These are phyloP conservation scores for Beauveria pseudobassiana DNA, from an alignment of 2,329 filamentous ascomycete species.

Conservation along the genomic window DNA sequence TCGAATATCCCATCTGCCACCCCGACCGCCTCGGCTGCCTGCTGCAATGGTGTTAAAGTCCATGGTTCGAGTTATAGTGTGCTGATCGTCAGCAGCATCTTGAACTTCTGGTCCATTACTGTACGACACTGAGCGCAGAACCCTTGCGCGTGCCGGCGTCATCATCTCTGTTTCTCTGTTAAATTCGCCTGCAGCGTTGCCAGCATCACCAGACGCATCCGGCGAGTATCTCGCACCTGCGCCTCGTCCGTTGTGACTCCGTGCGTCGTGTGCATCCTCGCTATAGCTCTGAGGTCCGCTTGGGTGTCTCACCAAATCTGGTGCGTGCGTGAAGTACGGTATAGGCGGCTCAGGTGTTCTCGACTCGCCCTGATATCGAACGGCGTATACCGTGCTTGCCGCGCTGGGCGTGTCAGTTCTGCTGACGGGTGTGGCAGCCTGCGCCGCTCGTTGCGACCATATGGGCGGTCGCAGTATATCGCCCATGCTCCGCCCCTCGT, in stretches of 20 bases:
- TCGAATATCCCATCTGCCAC: constrained; percentile 46
- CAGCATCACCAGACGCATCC: neutral
- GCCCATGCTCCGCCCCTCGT: constrained; percentile 22
- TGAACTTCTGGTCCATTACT: neutral
- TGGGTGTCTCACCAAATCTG: neutral
- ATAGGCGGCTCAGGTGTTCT: constrained; percentile 37
- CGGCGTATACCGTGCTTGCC: constrained; percentile 56
- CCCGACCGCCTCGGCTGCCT: neutral
- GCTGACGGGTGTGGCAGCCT: constrained; percentile 50
- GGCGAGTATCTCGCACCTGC: neutral
- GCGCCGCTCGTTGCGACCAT: constrained; percentile 49
- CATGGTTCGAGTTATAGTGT: neutral
- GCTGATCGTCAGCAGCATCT: neutral
- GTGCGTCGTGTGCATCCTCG: neutral
- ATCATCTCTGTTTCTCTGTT: neutral
- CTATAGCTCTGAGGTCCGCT: constrained; percentile 9
- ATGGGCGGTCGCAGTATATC: constrained; percentile 40
- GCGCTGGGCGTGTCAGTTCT: constrained; percentile 56
- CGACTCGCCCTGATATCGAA: constrained; percentile 52
- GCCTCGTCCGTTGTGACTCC: neutral
- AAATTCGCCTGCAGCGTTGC: neutral
- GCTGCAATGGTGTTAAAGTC: neutral
- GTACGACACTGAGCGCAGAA: constrained; percentile 9
- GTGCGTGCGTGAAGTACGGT: neutral
- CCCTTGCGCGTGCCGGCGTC: neutral